Evolutionary conservation across 306 rosid genomes (phyloP), one percentile per base, ranked within the genome.

Genomic region (Pueraria montana): DNA sequence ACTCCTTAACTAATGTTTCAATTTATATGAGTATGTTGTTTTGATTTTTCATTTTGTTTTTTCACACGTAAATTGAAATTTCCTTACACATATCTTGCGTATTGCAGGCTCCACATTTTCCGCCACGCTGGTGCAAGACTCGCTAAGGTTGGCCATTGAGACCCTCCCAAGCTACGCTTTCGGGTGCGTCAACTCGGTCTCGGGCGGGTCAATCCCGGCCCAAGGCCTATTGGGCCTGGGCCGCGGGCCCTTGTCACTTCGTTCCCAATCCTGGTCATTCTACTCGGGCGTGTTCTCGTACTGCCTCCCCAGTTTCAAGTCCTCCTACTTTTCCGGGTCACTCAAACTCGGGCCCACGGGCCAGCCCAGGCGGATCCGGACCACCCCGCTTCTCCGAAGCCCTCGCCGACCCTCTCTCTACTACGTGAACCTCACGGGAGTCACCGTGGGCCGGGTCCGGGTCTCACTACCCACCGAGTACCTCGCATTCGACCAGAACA

Each of bases 181-280:
- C 20, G 55, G 97, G 0, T 93, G 96, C 84, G 62, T 91, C 66
- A 84, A 76, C 36, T 32, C 90, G 23, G 52, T 82, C 52, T 76
- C 92, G 52, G 77, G 50, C 86, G 36, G 55, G 11, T 12, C 91
- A 4, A 49, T 90, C 36, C 97, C 96, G 2, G 88, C 90, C 38
- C 94, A 91, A 67, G 96, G 97, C 27, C 40, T 93, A 2, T 48
- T 93, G 91, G 97, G 97, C 21, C 12, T 93, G 80, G 97, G 97
- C 27, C 93, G 93, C 0, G 97, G 96, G n/a, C 85, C 96, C 34
- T 55, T 90, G 73, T 93, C 96, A 0, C 21, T 69, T 0, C 20
- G 21, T 21, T 88, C 98, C 0, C 98, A 94, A 20, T 55, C 96
- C 20, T 86, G 79, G 14, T 66, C 90, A 5, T 86, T 79, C 46